These are phyloP conservation scores for Wallacemonas sp. DNA, from an alignment of 208 protist genomes.

Conservation along the genomic window DNA sequence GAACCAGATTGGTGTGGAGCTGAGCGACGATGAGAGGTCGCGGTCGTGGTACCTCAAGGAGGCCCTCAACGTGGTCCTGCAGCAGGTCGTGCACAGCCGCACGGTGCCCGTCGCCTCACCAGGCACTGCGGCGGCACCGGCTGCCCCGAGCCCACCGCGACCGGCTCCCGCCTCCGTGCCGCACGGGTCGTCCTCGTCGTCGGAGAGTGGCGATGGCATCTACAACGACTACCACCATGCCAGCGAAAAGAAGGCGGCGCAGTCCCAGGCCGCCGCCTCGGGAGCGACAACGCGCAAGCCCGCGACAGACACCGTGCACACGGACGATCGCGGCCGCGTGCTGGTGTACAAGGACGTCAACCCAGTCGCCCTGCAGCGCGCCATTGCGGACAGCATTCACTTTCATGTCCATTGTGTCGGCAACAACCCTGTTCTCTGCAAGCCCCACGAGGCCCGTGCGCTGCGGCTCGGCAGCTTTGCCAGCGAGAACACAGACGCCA, in stretches of 20 bases:
- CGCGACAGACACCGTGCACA: constrained; percentile 2
- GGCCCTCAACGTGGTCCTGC: constrained; percentile 51
- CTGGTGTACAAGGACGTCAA: constrained; percentile 39
- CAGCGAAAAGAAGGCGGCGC: background rate
- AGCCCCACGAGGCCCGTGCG: constrained; percentile 28
- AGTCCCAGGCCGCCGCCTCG: background rate
- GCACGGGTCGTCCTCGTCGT: background rate
- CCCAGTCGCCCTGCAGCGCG: constrained; percentile 53
- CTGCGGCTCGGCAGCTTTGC: constrained; percentile 27
- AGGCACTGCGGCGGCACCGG: background rate
- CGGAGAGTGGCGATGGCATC: background rate
- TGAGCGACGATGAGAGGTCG: constrained; percentile 50
- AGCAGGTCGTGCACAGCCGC: constrained; percentile 40
- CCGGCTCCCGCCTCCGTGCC: background rate
- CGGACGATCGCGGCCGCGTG: background rate
- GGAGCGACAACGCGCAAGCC: background rate
- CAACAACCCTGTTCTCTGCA: constrained; percentile 40
- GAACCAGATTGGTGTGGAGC: constrained; percentile 80
- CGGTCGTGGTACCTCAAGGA: constrained; percentile 75
- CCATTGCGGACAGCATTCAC: constrained; percentile 67
- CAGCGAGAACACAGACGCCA: constrained; percentile 37
- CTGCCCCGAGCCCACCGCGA: background rate
- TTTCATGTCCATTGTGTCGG: constrained; percentile 55
- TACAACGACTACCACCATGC: background rate
- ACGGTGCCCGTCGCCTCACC: background rate